These are phyloP conservation scores for Zymoseptoria brevis DNA, from an alignment of 2,329 filamentous ascomycete genomes.

Conservation along the genomic window DNA sequence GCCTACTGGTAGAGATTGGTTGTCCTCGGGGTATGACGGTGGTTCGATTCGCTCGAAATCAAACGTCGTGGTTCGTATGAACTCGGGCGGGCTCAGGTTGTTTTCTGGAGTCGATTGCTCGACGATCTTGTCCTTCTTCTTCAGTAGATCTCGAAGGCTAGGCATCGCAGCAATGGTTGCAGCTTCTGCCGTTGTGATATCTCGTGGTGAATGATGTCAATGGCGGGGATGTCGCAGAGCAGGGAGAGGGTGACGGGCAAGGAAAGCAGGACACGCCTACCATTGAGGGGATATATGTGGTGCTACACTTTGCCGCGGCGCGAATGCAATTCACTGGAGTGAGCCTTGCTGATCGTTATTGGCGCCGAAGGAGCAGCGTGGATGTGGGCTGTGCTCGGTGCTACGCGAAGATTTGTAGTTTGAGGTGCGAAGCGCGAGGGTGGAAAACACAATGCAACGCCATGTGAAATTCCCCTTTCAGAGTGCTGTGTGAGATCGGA, in stretches of 20 bases:
- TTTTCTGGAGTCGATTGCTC: slow-evolving; percentile 32
- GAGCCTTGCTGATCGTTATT: background rate
- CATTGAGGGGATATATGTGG: background rate
- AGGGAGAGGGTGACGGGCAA: background rate
- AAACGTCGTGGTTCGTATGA: slow-evolving; percentile 76
- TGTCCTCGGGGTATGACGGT: slow-evolving; percentile 47
- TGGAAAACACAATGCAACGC: background rate
- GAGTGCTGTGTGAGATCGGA: no score
- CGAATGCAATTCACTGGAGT: background rate
- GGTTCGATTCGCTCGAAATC: slow-evolving; percentile 71
- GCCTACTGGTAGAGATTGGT: slow-evolving; percentile 3
- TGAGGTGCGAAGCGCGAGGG: background rate
- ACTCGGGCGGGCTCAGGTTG: slow-evolving; percentile 46
- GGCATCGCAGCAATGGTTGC: slow-evolving; percentile 34
- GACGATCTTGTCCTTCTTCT: slow-evolving; percentile 52
- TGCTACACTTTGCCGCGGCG: background rate
- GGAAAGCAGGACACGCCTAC: slow-evolving; percentile 4
- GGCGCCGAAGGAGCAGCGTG: background rate
- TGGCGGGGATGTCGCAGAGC: background rate
- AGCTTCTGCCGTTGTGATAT: background rate
- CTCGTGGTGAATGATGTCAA: background rate
- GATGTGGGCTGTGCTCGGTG: background rate
- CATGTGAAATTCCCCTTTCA: no score
- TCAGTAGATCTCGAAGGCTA: slow-evolving; percentile 53
- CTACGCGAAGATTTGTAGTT: background rate